phyloP scores from a whole-genome alignment of 2,329 filamentous ascomycete genomes.

The Cadophora sp. region DNA sequence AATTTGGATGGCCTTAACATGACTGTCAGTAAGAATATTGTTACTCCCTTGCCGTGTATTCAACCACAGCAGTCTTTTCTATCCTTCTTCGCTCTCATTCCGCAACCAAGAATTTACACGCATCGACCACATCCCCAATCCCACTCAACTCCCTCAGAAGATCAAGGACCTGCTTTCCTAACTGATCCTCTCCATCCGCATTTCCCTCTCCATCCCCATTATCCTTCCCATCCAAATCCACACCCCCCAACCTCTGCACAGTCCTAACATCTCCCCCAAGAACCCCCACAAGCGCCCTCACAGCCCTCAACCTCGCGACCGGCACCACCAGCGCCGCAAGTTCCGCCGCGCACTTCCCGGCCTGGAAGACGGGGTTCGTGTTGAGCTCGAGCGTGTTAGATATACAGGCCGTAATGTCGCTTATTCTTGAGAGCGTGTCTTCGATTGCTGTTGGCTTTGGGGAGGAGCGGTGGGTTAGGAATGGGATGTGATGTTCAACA shows the following conservation, averaged over 20 bases:
- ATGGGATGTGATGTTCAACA: too few relatives aligned
- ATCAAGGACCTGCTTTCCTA: background rate
- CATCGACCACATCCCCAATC: background rate
- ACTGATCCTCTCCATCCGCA: background rate
- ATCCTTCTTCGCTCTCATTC: background rate
- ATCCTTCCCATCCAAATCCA: background rate
- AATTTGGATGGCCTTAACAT: too few relatives aligned
- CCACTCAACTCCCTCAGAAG: background rate
- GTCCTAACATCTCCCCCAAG: background rate
- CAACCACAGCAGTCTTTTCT: too few relatives aligned
- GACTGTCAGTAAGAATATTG: too few relatives aligned
- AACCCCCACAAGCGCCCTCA: background rate
- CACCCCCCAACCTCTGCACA: background rate
- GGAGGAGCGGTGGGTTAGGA: too few relatives aligned
- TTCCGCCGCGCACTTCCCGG: background rate
- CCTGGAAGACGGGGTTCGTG: background rate
- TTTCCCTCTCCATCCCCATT: background rate
- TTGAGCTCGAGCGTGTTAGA: background rate
- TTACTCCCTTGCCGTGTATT: too few relatives aligned
- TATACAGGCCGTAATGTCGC: conserved; percentile 4
- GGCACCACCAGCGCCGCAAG: background rate
- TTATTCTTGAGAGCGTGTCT: background rate
- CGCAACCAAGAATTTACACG: background rate
- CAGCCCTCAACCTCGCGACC: background rate
- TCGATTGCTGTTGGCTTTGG: background rate